Conservation (phyloP, 768 basidiomycete species). For the Podaxis pistillaris region DNA sequence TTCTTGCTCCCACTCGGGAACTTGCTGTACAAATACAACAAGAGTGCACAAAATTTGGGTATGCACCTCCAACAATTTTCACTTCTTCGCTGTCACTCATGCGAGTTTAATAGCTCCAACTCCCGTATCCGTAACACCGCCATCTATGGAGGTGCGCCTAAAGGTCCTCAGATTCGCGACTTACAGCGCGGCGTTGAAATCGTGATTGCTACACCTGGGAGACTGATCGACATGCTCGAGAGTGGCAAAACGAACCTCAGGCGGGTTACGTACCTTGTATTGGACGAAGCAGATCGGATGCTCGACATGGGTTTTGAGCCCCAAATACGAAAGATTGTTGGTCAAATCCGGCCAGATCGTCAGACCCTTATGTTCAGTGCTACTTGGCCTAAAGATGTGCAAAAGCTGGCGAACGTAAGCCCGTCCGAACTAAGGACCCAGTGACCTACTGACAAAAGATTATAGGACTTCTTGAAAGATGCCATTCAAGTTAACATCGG, state of each 20-base stretch:
- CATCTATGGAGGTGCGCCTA: constrained; percentile 98
- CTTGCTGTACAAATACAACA: constrained; percentile 98
- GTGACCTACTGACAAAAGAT: not conserved
- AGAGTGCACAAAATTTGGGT: constrained; percentile 98
- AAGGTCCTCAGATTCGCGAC: constrained; percentile 98
- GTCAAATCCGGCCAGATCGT: constrained; percentile 96
- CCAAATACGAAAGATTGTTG: constrained; percentile 97
- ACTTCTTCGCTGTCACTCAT: not conserved
- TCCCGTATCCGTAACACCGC: constrained; percentile 98
- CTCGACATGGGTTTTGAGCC: constrained; percentile 99
- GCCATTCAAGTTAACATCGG: constrained; percentile 99
- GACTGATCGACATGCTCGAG: constrained; percentile 99
- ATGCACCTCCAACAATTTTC: constrained; percentile 23
- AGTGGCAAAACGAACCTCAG: constrained; percentile 94
- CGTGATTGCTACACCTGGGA: constrained; percentile 99
- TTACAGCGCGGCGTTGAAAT: constrained; percentile 96
- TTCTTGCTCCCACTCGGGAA: constrained; percentile 97
- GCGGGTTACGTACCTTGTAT: constrained; percentile 94
- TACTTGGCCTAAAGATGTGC: constrained; percentile 99
- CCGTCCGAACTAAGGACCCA: not conserved
- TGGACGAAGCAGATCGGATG: constrained; percentile 99
- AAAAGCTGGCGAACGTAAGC: constrained; percentile 86
- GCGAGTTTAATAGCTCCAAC: constrained; percentile 52
- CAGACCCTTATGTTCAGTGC: constrained; percentile 99
- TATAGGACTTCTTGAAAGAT: constrained; percentile 90